Evolutionary conservation across 257 asterid genomes (phyloP).

Genomic region (Rhazya stricta): DNA sequence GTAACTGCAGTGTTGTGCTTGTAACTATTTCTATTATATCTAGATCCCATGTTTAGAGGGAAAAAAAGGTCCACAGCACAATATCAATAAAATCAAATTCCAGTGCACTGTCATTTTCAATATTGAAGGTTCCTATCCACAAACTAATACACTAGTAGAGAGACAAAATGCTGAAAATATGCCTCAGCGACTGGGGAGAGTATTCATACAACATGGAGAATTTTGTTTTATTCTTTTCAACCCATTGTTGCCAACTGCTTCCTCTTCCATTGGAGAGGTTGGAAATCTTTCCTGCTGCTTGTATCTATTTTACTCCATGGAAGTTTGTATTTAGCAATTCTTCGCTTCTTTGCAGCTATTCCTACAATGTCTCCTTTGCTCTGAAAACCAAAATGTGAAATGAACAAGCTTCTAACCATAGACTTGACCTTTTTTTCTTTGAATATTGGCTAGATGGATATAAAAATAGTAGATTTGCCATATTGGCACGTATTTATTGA

Average conservation of each 20-base stretch:
- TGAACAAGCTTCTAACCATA: not conserved
- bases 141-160: no score
- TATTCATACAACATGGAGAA: not conserved
- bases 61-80: no score
- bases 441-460: not conserved
- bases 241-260: conserved; percentile 16
- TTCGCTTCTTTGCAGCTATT: conserved; percentile 22
- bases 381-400: conserved; percentile 8
- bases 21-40: no score
- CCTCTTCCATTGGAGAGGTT: conserved; percentile 28
- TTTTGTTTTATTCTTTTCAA: not conserved
- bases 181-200: not conserved
- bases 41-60: no score
- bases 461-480: not conserved
- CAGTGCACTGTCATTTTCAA: no score
- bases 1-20: no score
- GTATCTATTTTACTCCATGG: conserved; percentile 22
- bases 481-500: not conserved
- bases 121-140: no score
- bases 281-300: conserved; percentile 7
- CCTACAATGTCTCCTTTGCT: conserved; percentile 19
- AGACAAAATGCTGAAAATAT: not conserved
- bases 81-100: no score
- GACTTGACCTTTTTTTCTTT: not conserved
- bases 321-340: conserved; percentile 17